Conservation (phyloP, 2,329 filamentous ascomycete genomes). For the Claviceps fusiformis region DNA sequence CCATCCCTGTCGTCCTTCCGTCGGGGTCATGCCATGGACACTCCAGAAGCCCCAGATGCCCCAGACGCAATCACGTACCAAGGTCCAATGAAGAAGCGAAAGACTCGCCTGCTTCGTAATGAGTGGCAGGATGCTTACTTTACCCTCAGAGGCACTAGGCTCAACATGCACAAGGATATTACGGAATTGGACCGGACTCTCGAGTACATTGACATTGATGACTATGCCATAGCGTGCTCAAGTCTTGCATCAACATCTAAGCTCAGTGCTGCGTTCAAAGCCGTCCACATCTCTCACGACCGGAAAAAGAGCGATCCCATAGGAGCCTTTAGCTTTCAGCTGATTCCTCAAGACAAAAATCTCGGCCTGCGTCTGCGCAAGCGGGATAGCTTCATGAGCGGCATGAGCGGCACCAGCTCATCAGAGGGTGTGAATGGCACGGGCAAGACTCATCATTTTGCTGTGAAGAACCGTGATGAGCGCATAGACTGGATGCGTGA, state of each 20-base stretch:
- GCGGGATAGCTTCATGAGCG: conserved; percentile 32
- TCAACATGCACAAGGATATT: conserved; percentile 61
- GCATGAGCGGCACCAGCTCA: conserved; percentile 18
- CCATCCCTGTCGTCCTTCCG: conserved; percentile 20
- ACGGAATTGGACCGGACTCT: conserved; percentile 41
- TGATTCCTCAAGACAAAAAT: conserved; percentile 56
- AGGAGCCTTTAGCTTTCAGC: conserved; percentile 70
- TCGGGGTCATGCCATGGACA: conserved; percentile 12
- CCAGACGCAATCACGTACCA: conserved; percentile 51
- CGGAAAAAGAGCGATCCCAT: conserved; percentile 42
- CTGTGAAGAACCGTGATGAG: conserved; percentile 74
- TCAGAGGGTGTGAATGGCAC: conserved; percentile 42
- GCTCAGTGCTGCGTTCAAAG: conserved; percentile 76
- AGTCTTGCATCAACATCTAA: conserved; percentile 63
- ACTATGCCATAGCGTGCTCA: conserved; percentile 79
- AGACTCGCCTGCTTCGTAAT: conserved; percentile 74
- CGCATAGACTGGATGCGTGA: conserved; percentile 96
- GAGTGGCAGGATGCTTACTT: conserved; percentile 93
- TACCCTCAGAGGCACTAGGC: conserved; percentile 61
- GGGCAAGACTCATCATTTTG: conserved; percentile 86
- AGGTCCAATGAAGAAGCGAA: conserved; percentile 90
- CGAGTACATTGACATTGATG: conserved; percentile 75
- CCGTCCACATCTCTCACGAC: conserved; percentile 48
- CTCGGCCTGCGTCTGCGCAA: conserved; percentile 36
- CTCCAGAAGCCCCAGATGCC: conserved; percentile 21